These are phyloP conservation scores for Dalbergia oliveri DNA, from an alignment of 306 rosid species.

Conservation along the genomic window DNA sequence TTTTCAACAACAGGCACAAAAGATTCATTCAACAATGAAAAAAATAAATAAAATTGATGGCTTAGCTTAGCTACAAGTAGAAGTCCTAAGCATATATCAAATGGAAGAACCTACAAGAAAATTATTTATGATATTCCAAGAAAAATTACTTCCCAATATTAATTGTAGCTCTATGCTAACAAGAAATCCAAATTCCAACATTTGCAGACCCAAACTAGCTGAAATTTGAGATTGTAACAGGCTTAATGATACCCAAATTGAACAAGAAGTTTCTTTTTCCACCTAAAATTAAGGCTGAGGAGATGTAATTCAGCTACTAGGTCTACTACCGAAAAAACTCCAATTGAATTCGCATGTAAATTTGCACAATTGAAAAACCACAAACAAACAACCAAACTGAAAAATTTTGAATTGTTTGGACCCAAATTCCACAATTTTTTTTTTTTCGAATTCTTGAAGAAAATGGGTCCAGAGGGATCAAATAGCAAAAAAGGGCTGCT, in stretches of 20 bases:
- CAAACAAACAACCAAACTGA: background rate
- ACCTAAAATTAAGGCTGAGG: background rate
- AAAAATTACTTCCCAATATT: background rate
- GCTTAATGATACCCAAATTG: background rate
- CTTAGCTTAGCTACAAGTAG: background rate
- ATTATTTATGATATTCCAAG: background rate
- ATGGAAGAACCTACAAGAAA: background rate
- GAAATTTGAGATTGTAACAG: slow-evolving; percentile 13
- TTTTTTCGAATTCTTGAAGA: background rate
- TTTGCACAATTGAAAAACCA: background rate
- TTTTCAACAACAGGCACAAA: too few relatives aligned
- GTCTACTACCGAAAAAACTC: background rate
- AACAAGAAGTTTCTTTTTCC: background rate
- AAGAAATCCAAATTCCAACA: background rate
- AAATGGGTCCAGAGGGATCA: background rate
- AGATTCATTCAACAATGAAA: too few relatives aligned
- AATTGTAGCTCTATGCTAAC: too few relatives aligned
- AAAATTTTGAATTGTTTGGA: background rate
- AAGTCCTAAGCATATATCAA: slow-evolving; percentile 4
- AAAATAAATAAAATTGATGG: background rate
- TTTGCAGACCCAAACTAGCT: background rate
- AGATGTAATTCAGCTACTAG: slow-evolving; percentile 1
- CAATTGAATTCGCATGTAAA: background rate
- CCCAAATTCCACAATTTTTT: background rate
- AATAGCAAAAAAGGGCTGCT: background rate